These are phyloP conservation scores for Sarcodon sp. DNA, from an alignment of 768 basidiomycete genomes.

Conservation along the genomic window DNA sequence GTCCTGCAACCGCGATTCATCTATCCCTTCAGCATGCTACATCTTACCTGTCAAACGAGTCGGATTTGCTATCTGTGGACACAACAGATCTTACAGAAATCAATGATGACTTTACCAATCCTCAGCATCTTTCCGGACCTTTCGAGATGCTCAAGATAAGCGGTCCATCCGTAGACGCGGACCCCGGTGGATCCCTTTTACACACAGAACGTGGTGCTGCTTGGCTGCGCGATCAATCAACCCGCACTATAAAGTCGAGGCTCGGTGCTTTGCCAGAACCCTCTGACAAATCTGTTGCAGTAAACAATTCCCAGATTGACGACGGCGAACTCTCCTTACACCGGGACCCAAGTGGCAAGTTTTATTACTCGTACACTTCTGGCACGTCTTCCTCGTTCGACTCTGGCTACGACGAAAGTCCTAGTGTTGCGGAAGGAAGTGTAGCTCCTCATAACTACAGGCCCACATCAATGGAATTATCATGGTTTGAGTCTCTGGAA, in stretches of 20 bases:
- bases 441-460: conserved; percentile 24
- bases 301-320: conserved; percentile 26
- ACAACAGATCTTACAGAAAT: not conserved
- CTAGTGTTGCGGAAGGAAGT: conserved; percentile 17
- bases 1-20: too few relatives aligned
- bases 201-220: conserved; percentile 57
- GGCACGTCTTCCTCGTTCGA: conserved; percentile 39
- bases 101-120: not conserved
- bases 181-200: conserved; percentile 25
- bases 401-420: conserved; percentile 39
- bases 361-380: conserved; percentile 62
- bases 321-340: conserved; percentile 56
- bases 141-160: conserved; percentile 45
- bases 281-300: conserved; percentile 31
- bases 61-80: not conserved
- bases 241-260: conserved; percentile 47
- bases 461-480: conserved; percentile 56
- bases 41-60: too few relatives aligned
- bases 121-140: not conserved
- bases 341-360: conserved; percentile 54
- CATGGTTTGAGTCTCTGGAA: conserved; percentile 25
- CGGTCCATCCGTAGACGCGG: conserved; percentile 25
- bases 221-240: conserved; percentile 78
- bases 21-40: too few relatives aligned
- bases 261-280: conserved; percentile 44